Percentiles rank a stretch among this genome's conserved stretches.
phyloP scores from a whole-genome alignment of 306 rosid genomes.

The Datisca glomerata region DNA sequence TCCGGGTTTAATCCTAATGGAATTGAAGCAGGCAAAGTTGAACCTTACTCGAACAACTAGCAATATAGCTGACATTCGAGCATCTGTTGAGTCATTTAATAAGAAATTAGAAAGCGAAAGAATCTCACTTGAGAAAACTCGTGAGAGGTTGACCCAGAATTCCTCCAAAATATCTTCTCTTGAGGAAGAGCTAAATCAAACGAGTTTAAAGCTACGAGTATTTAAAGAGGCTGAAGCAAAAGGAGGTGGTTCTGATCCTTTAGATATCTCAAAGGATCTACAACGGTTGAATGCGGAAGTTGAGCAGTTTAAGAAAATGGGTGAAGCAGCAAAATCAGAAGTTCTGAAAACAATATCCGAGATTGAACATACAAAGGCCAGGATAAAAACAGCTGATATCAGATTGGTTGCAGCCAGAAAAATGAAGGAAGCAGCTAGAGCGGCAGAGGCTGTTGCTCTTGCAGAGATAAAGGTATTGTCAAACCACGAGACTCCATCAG shows the following conservation, averaged over 20 bases:
- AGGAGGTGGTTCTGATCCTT: conserved; percentile 28
- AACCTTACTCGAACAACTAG: conserved; percentile 60
- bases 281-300: conserved; percentile 53
- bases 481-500: conserved; percentile 21
- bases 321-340: conserved; percentile 60
- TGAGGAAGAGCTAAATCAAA: conserved; percentile 73
- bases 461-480: conserved; percentile 68
- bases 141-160: conserved; percentile 51
- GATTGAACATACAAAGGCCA: conserved; percentile 65
- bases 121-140: conserved; percentile 59
- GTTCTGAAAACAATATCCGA: conserved; percentile 47
- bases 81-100: conserved; percentile 49
- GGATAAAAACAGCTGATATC: conserved; percentile 66
- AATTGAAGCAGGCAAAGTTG: conserved; percentile 77
- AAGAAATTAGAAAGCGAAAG: conserved; percentile 79
- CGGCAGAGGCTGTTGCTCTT: conserved; percentile 67
- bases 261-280: conserved; percentile 54
- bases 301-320: conserved; percentile 57
- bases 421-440: conserved; percentile 92
- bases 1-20: conserved; percentile 54
- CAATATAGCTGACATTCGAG: conserved; percentile 71
- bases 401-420: conserved; percentile 78
- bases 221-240: conserved; percentile 44
- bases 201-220: conserved; percentile 48
- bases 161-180: conserved; percentile 52